A percentile compares a stretch with the other conserved stretches of the same genome.
These are phyloP conservation scores for Fabrea salina DNA, from an alignment of 169 alveolate species.

Conservation along the genomic window DNA sequence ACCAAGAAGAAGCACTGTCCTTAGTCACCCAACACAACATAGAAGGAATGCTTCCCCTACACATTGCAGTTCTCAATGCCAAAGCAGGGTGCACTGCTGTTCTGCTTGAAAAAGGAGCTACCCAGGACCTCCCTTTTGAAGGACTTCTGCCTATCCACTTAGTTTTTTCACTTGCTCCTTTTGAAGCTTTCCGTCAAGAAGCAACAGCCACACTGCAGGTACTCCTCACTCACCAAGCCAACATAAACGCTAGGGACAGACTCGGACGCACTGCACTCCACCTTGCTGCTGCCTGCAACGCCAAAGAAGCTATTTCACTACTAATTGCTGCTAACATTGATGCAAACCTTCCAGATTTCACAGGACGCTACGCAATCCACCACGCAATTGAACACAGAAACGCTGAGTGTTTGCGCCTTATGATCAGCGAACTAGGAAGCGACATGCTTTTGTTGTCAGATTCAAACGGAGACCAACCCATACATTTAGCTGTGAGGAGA, in stretches of 20 bases:
- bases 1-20: neutral
- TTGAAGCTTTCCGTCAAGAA: neutral
- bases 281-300: slow-evolving; percentile 37
- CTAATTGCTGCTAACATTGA: neutral
- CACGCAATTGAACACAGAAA: neutral
- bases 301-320: neutral
- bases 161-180: neutral
- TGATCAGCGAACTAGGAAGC: slow-evolving; percentile 3
- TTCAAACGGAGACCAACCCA: slow-evolving; percentile 14
- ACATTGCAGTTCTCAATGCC: neutral
- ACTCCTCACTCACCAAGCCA: slow-evolving; percentile 4
- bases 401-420: neutral
- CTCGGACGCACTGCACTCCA: slow-evolving; percentile 52
- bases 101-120: neutral
- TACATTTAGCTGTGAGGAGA: slow-evolving; percentile 6
- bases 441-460: neutral
- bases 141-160: slow-evolving; percentile 15
- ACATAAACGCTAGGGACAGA: slow-evolving; percentile 31
- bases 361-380: slow-evolving; percentile 17
- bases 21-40: neutral
- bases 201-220: neutral
- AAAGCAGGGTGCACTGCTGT: neutral
- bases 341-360: neutral
- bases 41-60: slow-evolving; percentile 21
- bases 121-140: slow-evolving; percentile 11